Evolutionary conservation across 2,329 filamentous ascomycete genomes (phyloP).

Genomic region (Aureobasidium sp.): DNA sequence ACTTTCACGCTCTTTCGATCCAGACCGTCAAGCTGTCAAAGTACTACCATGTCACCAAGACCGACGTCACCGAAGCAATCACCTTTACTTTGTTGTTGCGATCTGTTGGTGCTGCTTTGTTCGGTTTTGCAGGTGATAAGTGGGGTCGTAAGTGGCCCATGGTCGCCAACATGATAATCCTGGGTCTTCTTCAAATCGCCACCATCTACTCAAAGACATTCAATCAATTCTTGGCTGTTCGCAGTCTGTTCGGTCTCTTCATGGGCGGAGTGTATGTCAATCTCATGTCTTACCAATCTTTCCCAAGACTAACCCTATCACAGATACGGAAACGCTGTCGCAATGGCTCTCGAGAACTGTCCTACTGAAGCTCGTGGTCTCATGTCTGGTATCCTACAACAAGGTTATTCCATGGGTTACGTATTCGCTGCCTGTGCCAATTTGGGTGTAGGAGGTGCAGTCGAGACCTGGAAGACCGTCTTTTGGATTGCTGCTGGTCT

Average conservation of each 20-base stretch:
- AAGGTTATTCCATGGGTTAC: slow-evolving; percentile 59
- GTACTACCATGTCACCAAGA: slow-evolving; percentile 56
- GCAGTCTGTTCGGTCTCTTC: slow-evolving; percentile 41
- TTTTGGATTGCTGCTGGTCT: slow-evolving; percentile 91
- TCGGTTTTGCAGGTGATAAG: slow-evolving; percentile 33
- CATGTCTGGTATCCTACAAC: slow-evolving; percentile 40
- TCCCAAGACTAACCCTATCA: no score
- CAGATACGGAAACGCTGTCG: no score
- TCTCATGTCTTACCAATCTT: no score
- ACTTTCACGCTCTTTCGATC: slow-evolving; percentile 59
- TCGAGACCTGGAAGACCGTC: slow-evolving; percentile 86
- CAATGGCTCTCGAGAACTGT: slow-evolving; percentile 45
- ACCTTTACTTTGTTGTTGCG: slow-evolving; percentile 46
- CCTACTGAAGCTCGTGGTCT: slow-evolving; percentile 43
- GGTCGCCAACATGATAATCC: slow-evolving; percentile 38
- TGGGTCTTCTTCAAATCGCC: slow-evolving; percentile 42
- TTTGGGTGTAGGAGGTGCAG: slow-evolving; percentile 72
- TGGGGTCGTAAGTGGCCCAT: slow-evolving; percentile 40
- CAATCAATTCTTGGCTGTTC: slow-evolving; percentile 40
- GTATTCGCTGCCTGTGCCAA: slow-evolving; percentile 68
- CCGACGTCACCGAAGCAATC: slow-evolving; percentile 62
- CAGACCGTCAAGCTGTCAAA: slow-evolving; percentile 57
- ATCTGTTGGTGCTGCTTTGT: slow-evolving; percentile 34
- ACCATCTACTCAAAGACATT: slow-evolving; percentile 42
- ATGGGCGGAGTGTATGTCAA: slow-evolving; percentile 41